phyloP scores from a whole-genome alignment of 1,139 yeast genomes.

The Dujonia santamariae region DNA sequence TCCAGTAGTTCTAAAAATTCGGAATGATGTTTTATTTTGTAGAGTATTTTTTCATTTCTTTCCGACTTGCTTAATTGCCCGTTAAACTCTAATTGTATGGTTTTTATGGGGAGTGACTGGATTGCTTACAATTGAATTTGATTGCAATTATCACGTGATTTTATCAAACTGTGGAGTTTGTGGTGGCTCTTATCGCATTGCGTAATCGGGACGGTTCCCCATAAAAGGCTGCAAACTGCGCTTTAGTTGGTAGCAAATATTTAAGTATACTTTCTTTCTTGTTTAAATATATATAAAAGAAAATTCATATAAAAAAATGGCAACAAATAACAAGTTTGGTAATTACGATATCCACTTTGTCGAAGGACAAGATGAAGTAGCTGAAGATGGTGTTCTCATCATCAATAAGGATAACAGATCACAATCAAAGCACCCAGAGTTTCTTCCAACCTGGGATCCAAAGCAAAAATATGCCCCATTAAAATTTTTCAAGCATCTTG shows the following conservation, averaged over 20 bases:
- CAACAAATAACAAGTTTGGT: constrained; percentile 25
- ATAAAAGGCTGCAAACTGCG: neutral
- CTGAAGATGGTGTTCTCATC: constrained; percentile 34
- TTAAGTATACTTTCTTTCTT: too few relatives aligned
- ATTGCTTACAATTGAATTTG: too few relatives aligned
- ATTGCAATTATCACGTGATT: constrained; percentile 9
- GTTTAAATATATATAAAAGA: neutral
- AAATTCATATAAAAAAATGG: neutral
- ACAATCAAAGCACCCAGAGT: constrained; percentile 31
- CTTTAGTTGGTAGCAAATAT: too few relatives aligned
- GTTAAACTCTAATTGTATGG: too few relatives aligned
- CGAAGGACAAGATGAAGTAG: constrained; percentile 37
- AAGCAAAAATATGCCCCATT: constrained; percentile 42
- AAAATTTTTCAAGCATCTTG: constrained; percentile 46
- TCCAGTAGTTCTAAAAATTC: too few relatives aligned
- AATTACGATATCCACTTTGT: constrained; percentile 42
- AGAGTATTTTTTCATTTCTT: too few relatives aligned
- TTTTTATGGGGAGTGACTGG: too few relatives aligned
- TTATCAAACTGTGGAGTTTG: constrained; percentile 15
- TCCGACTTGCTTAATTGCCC: too few relatives aligned
- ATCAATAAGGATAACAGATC: constrained; percentile 23
- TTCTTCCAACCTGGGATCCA: constrained; percentile 52
- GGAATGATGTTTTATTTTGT: too few relatives aligned
- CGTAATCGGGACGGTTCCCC: neutral
- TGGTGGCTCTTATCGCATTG: constrained; percentile 1